phyloP scores from a whole-genome alignment of 106 monocot species.

The Apostasia ramifera region DNA sequence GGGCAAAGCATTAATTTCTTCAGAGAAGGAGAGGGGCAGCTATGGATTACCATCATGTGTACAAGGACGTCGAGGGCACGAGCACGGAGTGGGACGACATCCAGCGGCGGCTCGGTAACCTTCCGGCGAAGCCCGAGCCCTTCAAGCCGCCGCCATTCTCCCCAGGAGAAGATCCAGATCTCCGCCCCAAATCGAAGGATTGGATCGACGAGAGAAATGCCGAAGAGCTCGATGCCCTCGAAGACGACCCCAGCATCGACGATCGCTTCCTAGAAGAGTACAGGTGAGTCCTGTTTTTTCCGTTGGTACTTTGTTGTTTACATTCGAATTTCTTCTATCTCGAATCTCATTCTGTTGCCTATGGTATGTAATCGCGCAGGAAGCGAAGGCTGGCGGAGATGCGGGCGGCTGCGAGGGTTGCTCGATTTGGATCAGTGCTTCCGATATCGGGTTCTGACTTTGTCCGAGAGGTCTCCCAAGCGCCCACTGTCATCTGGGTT shows the following conservation, averaged over 20 bases:
- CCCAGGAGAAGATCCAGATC: conserved; percentile 53
- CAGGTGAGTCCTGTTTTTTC: conserved; percentile 28
- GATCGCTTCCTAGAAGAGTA: conserved; percentile 92
- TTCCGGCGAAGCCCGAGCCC: conserved; percentile 75
- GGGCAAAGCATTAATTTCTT: too few species aligned
- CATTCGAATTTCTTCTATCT: not conserved
- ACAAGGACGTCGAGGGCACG: conserved; percentile 93
- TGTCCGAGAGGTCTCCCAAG: conserved; percentile 62
- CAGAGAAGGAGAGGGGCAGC: not conserved
- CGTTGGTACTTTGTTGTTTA: not conserved
- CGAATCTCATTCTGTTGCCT: not conserved
- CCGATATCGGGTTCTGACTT: conserved; percentile 57
- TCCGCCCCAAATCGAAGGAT: conserved; percentile 48
- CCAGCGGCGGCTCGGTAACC: conserved; percentile 80
- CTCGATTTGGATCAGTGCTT: conserved; percentile 47
- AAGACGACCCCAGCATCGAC: conserved; percentile 73
- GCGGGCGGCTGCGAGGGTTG: conserved; percentile 45
- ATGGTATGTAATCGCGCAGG: conserved; percentile 22
- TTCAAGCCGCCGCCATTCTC: conserved; percentile 75
- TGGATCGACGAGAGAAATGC: conserved; percentile 69
- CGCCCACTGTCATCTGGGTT: conserved; percentile 53
- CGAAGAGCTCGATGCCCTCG: conserved; percentile 83
- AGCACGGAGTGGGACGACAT: conserved; percentile 97
- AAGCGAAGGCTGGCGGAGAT: conserved; percentile 82
- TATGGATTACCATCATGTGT: conserved; percentile 82